Percentiles rank a stretch among this genome's conserved stretches.
These are phyloP conservation scores for Cyberlindnera maclurae DNA, from an alignment of 805 yeast species.

Conservation along the genomic window DNA sequence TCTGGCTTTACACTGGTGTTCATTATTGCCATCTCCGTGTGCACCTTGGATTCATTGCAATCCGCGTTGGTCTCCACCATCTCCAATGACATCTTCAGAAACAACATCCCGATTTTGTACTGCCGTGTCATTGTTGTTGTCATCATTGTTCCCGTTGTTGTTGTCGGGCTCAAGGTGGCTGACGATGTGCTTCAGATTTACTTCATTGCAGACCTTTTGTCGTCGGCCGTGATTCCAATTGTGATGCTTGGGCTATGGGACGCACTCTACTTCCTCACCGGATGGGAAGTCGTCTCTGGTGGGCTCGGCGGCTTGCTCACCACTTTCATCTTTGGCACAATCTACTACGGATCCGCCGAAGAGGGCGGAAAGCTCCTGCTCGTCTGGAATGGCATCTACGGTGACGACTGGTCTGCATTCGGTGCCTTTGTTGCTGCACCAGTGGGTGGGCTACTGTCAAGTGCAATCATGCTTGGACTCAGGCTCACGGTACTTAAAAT, in stretches of 20 bases:
- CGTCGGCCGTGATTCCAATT: slow-evolving; percentile 81
- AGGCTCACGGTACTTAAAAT: slow-evolving; percentile 33
- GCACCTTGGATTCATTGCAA: slow-evolving; percentile 84
- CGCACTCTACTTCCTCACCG: slow-evolving; percentile 60
- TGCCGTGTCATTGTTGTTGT: slow-evolving; percentile 64
- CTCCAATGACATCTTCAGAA: slow-evolving; percentile 85
- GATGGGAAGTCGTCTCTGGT: slow-evolving; percentile 75
- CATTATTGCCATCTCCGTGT: slow-evolving; percentile 66
- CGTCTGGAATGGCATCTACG: slow-evolving; percentile 74
- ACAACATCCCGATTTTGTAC: slow-evolving; percentile 59
- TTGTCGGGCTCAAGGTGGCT: slow-evolving; percentile 77
- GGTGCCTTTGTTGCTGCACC: slow-evolving; percentile 94
- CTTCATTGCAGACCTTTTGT: slow-evolving; percentile 83
- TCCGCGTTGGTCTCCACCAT: slow-evolving; percentile 84
- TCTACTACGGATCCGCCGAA: slow-evolving; percentile 63
- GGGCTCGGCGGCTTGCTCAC: slow-evolving; percentile 77
- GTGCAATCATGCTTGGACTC: slow-evolving; percentile 41
- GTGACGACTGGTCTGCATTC: slow-evolving; percentile 86
- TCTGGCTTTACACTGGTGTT: slow-evolving; percentile 78
- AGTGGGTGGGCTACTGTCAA: slow-evolving; percentile 61
- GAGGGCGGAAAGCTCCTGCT: slow-evolving; percentile 75
- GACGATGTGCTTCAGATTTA: slow-evolving; percentile 80
- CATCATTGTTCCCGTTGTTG: slow-evolving; percentile 81
- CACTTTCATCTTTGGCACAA: slow-evolving; percentile 77
- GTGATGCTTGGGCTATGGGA: slow-evolving; percentile 72